phyloP scores from a whole-genome alignment of 2,329 filamentous ascomycete genomes.

The Fusarium fujikuroi region DNA sequence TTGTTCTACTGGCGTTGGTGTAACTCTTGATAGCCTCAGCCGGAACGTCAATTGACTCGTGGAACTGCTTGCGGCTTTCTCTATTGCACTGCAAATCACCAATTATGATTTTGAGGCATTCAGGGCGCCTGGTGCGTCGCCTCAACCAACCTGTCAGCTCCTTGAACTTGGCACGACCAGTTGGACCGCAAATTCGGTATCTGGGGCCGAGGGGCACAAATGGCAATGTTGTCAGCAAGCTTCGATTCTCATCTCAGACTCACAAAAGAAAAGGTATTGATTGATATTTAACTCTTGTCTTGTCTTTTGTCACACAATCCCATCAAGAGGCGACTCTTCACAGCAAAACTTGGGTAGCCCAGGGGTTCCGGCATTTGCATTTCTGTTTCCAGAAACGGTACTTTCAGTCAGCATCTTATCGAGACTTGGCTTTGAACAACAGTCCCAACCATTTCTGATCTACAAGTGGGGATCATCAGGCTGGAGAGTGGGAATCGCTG shows the following conservation, averaged over 20 bases:
- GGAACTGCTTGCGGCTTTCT: not conserved
- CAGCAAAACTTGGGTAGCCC: not conserved
- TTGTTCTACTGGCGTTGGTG: conserved; percentile 16
- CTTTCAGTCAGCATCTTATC: not conserved
- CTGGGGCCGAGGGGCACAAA: conserved; percentile 32
- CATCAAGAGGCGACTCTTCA: not conserved
- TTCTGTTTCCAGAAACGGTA: not conserved
- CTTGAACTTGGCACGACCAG: conserved; percentile 32
- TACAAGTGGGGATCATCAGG: not conserved
- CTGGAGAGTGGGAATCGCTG: not conserved
- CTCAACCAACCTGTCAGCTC: conserved; percentile 32
- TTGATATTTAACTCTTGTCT: conserved; percentile 11
- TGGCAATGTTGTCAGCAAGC: conserved; percentile 19
- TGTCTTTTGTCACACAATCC: not conserved
- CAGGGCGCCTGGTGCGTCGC: conserved; percentile 44
- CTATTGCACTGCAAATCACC: not conserved
- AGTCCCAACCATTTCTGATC: not conserved
- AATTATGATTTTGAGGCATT: conserved; percentile 43
- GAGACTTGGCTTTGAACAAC: not conserved
- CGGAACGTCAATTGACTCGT: conserved; percentile 17
- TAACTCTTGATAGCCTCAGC: conserved; percentile 20
- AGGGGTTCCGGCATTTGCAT: not conserved
- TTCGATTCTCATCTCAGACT: conserved; percentile 47
- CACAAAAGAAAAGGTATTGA: conserved; percentile 44
- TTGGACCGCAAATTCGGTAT: conserved; percentile 22